These are phyloP conservation scores for Globisporangium apiculatum DNA, from an alignment of 352 stramenopile species.

Conservation along the genomic window DNA sequence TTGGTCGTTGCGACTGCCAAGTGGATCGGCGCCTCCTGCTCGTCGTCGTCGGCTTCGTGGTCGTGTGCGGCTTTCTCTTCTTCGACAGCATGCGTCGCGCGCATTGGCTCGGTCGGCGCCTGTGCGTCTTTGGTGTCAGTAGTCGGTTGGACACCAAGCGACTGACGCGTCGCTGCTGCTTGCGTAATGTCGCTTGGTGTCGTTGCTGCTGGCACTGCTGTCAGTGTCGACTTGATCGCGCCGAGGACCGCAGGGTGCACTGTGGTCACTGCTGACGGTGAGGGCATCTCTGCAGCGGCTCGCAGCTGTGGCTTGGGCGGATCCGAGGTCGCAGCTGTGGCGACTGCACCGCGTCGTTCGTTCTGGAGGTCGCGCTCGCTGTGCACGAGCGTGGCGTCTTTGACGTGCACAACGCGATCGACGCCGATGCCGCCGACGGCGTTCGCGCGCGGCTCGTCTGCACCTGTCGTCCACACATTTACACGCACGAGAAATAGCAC, in stretches of 20 bases:
- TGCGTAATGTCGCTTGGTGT: too few relatives aligned
- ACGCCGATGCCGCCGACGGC: not conserved
- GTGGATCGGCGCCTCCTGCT: conserved; percentile 7
- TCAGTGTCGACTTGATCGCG: conserved; percentile 4
- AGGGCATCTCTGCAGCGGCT: conserved; percentile 1
- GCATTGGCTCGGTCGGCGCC: conserved; percentile 4
- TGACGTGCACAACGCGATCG: conserved; percentile 1
- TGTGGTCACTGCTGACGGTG: not conserved
- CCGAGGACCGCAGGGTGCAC: not conserved
- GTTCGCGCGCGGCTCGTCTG: conserved; percentile 2
- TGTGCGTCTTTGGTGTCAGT: not conserved
- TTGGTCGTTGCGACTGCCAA: not conserved
- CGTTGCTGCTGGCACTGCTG: not conserved
- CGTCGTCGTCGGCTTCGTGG: conserved; percentile 7
- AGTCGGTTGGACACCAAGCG: not conserved
- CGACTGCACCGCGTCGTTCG: not conserved
- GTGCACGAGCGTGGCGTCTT: conserved; percentile 7
- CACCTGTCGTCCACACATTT: conserved; percentile 8
- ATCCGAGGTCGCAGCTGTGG: not conserved
- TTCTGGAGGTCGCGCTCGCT: conserved; percentile 6
- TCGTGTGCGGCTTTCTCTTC: conserved; percentile 15
- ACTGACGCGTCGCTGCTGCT: too few relatives aligned
- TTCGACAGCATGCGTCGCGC: not conserved
- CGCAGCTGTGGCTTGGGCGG: conserved; percentile 6
- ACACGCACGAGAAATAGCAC: conserved; percentile 17